These are phyloP conservation scores for Tolypocladium inflatum DNA, from an alignment of 2,329 filamentous ascomycete species.

Conservation along the genomic window DNA sequence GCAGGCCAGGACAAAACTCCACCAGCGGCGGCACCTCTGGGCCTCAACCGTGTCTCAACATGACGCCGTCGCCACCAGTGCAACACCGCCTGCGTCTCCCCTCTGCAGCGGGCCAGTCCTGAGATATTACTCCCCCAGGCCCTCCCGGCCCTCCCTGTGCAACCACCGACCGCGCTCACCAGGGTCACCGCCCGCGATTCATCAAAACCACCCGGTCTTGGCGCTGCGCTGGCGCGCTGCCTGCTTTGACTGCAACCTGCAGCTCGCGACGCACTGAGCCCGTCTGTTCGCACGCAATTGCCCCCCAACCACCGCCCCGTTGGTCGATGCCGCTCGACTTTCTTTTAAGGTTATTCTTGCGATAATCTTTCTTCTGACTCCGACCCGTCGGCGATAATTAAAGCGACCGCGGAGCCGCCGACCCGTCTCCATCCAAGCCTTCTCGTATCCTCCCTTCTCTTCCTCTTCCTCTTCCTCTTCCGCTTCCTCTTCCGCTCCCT, in stretches of 20 bases:
- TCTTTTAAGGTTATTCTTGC: conserved; percentile 8
- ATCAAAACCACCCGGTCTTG: background rate
- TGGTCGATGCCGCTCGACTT: background rate
- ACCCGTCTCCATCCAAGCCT: background rate
- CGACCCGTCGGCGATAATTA: background rate
- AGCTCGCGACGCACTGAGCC: conserved; percentile 5
- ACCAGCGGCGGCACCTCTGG: background rate
- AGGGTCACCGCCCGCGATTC: background rate
- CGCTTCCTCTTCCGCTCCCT: background rate
- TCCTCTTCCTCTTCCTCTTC: background rate
- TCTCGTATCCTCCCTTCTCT: background rate
- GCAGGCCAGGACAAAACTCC: background rate
- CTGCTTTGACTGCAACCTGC: background rate
- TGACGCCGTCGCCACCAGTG: background rate
- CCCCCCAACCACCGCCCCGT: background rate
- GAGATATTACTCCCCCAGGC: background rate
- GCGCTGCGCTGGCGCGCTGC: conserved; percentile 1
- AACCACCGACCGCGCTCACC: background rate
- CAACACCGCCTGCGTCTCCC: background rate
- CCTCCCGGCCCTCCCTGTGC: background rate
- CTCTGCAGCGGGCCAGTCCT: background rate
- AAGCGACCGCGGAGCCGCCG: background rate
- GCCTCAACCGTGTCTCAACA: background rate
- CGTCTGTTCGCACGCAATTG: conserved; percentile 1
- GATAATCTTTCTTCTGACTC: background rate